These are phyloP conservation scores for Paramecium tetraurelia DNA, from an alignment of 73 alveolate species.

Conservation along the genomic window DNA sequence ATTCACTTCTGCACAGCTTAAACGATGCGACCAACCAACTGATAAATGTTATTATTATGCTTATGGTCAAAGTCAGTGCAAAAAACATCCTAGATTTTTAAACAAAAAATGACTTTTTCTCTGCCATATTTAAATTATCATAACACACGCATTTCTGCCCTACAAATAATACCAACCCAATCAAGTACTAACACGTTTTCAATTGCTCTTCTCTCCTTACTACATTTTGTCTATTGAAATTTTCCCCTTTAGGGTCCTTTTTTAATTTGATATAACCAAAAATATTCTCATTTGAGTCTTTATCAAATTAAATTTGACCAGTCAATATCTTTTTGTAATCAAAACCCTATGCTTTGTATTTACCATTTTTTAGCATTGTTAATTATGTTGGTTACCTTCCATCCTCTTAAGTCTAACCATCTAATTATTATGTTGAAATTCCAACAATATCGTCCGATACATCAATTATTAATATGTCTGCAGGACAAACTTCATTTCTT, in stretches of 20 bases:
- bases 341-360: not conserved
- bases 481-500: constrained; percentile 54
- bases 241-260: constrained; percentile 60
- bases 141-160: constrained; percentile 33
- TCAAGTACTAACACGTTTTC: constrained; percentile 5
- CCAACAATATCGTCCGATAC: not conserved
- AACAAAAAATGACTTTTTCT: constrained; percentile 18
- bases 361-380: not conserved
- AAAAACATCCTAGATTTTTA: constrained; percentile 40
- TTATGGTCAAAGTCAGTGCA: not conserved
- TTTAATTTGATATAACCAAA: constrained; percentile 49
- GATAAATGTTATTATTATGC: constrained; percentile 5
- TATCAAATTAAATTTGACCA: constrained; percentile 42
- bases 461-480: constrained; percentile 49
- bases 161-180: constrained; percentile 41
- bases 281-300: not conserved
- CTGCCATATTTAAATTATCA: not conserved
- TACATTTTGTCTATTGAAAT: not conserved
- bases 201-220: constrained; percentile 42
- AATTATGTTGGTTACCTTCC: not conserved
- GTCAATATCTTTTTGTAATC: constrained; percentile 55
- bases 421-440: not conserved
- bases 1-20: not conserved
- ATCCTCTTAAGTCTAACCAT: not conserved
- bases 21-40: constrained; percentile 24